phyloP scores from a whole-genome alignment of 2,329 filamentous ascomycete genomes.

The Thelonectria rubi region DNA sequence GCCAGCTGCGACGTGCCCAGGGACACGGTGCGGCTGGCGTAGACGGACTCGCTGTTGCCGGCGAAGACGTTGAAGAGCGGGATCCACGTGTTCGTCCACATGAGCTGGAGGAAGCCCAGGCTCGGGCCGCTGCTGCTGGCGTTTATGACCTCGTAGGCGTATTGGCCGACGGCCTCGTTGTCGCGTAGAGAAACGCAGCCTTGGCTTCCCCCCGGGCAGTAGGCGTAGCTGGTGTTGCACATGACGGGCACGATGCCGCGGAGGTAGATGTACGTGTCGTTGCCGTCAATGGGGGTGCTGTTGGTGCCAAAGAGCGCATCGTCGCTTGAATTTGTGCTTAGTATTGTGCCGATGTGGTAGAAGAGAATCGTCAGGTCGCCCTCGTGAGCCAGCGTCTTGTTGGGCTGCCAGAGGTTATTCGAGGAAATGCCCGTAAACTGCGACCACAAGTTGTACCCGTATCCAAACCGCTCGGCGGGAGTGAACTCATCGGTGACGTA shows the following conservation, averaged over 20 bases:
- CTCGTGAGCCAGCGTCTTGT: constrained; percentile 2
- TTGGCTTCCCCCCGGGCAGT: not conserved
- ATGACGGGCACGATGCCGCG: constrained; percentile 5
- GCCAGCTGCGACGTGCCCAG: constrained; percentile 6
- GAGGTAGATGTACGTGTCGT: not conserved
- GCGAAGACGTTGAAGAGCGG: not conserved
- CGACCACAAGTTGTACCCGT: constrained; percentile 2
- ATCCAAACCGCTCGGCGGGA: constrained; percentile 1
- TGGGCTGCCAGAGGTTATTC: not conserved
- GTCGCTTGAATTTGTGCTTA: not conserved
- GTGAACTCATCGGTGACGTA: constrained; percentile 4
- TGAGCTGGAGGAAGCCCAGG: not conserved
- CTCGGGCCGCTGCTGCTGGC: not conserved
- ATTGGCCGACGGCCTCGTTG: not conserved
- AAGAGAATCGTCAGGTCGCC: constrained; percentile 8
- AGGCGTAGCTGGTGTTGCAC: constrained; percentile 8
- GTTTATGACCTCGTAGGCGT: not conserved
- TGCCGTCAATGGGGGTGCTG: not conserved
- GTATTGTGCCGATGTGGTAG: constrained; percentile 7
- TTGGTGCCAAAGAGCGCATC: not conserved
- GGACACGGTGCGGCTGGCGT: constrained; percentile 6
- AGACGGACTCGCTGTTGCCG: constrained; percentile 6
- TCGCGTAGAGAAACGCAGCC: not conserved
- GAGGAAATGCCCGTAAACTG: not conserved
- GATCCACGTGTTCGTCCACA: constrained; percentile 1